Conservation (phyloP, 2,329 filamentous ascomycete genomes). For the Colletotrichum acutatum region DNA sequence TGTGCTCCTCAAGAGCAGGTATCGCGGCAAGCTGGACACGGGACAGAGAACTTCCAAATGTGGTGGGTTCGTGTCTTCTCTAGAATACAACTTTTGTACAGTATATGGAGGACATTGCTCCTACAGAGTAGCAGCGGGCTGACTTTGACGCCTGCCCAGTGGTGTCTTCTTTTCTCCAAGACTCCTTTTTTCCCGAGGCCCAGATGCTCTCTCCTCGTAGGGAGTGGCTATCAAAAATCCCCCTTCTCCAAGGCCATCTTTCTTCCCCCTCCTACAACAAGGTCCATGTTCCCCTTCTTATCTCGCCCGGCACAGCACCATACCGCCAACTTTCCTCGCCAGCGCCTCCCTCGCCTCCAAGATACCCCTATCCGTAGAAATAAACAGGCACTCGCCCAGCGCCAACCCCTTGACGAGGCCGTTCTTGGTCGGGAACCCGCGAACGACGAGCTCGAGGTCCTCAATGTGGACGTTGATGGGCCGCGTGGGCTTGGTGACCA, state of each 20-base stretch:
- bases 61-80: constrained; percentile 31
- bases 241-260: not conserved
- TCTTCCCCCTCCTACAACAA: not conserved
- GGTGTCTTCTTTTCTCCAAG: constrained; percentile 10
- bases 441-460: constrained; percentile 72
- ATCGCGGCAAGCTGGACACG: not conserved
- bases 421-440: constrained; percentile 73
- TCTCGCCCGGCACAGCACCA: constrained; percentile 78
- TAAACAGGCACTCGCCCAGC: constrained; percentile 84
- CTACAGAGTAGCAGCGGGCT: not conserved
- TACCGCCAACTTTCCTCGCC: constrained; percentile 81
- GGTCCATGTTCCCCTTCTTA: constrained; percentile 40
- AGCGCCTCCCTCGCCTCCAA: constrained; percentile 86
- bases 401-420: constrained; percentile 80
- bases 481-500: constrained; percentile 81
- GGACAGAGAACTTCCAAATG: constrained; percentile 5
- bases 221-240: not conserved
- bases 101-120: constrained; percentile 19
- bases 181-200: not conserved
- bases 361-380: constrained; percentile 81
- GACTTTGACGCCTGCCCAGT: not conserved
- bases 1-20: not conserved
- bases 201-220: not conserved
- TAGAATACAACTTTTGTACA: constrained; percentile 34
- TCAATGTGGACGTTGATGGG: constrained; percentile 72